Evolutionary conservation across 768 basidiomycete genomes (phyloP).

Genomic region (Mycena belliarum): DNA sequence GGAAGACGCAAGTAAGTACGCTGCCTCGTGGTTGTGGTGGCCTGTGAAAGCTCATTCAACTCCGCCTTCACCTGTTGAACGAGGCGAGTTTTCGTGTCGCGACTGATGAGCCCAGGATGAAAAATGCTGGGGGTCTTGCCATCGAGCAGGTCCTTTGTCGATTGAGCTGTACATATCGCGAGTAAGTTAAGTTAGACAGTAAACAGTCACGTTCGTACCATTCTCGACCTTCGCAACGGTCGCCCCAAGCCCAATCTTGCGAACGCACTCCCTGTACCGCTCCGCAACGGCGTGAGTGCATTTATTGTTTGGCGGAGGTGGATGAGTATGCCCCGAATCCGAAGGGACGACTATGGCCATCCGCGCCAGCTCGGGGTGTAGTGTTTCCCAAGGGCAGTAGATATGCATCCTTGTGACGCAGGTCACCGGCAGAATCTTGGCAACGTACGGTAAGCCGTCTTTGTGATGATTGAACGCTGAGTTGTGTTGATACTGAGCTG

Average conservation of each 20-base stretch:
- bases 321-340: slow-evolving; percentile 6
- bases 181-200: not conserved
- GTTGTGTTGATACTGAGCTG: not conserved
- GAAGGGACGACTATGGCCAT: slow-evolving; percentile 9
- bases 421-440: slow-evolving; percentile 1
- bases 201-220: not conserved
- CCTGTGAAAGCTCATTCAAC: not conserved
- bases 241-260: slow-evolving; percentile 7
- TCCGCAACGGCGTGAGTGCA: slow-evolving; percentile 6
- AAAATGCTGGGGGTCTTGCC: slow-evolving; percentile 13
- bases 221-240: slow-evolving; percentile 10
- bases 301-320: slow-evolving; percentile 1
- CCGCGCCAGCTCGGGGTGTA: slow-evolving; percentile 4
- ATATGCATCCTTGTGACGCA: slow-evolving; percentile 6
- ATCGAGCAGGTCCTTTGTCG: slow-evolving; percentile 11
- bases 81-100: slow-evolving; percentile 5
- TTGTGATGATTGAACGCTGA: slow-evolving; percentile 6
- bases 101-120: slow-evolving; percentile 6
- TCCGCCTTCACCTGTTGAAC: slow-evolving; percentile 10
- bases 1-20: not conserved
- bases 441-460: slow-evolving; percentile 1
- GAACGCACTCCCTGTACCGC: slow-evolving; percentile 8
- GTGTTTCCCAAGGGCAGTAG: slow-evolving; percentile 1
- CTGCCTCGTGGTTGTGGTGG: not conserved
- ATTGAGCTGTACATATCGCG: slow-evolving; percentile 2